A percentile compares a stretch with the other conserved stretches of the same genome.
These are phyloP conservation scores for Lentinula detonsa DNA, from an alignment of 768 basidiomycete genomes.

Conservation along the genomic window DNA sequence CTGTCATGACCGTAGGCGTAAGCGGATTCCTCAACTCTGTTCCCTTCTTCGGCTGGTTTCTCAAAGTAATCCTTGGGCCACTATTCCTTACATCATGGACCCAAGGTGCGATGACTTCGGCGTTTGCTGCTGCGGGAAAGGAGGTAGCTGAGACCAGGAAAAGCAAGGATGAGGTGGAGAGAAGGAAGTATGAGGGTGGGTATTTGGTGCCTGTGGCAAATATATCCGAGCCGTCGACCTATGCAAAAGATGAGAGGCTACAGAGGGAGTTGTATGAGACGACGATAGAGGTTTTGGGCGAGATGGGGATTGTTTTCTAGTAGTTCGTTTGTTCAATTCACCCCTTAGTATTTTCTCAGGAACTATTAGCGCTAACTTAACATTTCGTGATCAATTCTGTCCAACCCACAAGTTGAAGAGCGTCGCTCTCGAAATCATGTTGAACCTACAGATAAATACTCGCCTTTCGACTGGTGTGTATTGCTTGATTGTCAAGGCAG, in stretches of 20 bases:
- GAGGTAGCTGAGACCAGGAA: slow-evolving; percentile 8
- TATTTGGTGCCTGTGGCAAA: slow-evolving; percentile 21
- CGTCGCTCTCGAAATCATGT: too few species aligned
- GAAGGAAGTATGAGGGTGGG: not conserved
- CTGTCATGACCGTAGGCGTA: slow-evolving; percentile 17
- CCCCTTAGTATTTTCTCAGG: too few species aligned
- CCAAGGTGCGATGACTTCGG: slow-evolving; percentile 19
- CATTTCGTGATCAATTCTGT: too few species aligned
- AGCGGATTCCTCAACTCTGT: not conserved
- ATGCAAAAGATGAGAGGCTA: slow-evolving; percentile 16
- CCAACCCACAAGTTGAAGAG: too few species aligned
- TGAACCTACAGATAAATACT: too few species aligned
- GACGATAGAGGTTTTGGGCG: slow-evolving; percentile 19
- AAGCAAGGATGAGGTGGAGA: too few species aligned
- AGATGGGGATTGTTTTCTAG: slow-evolving; percentile 4
- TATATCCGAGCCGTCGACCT: slow-evolving; percentile 9
- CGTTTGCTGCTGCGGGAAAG: slow-evolving; percentile 22
- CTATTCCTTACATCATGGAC: slow-evolving; percentile 13
- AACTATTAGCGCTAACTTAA: too few species aligned
- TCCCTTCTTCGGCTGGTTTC: slow-evolving; percentile 12
- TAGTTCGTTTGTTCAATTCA: too few species aligned
- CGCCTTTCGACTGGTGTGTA: too few species aligned
- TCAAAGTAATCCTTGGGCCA: slow-evolving; percentile 13
- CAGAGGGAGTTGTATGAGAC: slow-evolving; percentile 21
- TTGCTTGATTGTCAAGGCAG: too few species aligned